phyloP scores from a whole-genome alignment of 768 basidiomycete species.

The Cyclocybe aegerita region DNA sequence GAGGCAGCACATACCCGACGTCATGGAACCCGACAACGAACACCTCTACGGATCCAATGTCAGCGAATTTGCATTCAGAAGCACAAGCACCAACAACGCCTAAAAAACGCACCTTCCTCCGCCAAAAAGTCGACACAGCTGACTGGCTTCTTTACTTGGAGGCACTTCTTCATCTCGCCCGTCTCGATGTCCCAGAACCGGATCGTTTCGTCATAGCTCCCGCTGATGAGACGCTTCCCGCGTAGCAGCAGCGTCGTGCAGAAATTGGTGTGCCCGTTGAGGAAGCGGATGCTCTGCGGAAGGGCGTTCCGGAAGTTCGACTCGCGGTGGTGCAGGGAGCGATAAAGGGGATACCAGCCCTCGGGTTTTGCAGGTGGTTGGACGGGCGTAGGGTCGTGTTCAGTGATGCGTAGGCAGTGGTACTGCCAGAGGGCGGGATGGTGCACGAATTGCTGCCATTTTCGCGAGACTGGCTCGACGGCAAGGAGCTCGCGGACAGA shows the following conservation, averaged over 20 bases:
- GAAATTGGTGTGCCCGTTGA: slow-evolving; percentile 84
- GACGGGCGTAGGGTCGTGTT: slow-evolving; percentile 67
- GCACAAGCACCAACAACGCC: not conserved
- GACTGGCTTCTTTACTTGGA: slow-evolving; percentile 86
- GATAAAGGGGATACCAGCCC: slow-evolving; percentile 80
- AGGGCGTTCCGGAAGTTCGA: slow-evolving; percentile 76
- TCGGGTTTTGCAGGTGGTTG: slow-evolving; percentile 60
- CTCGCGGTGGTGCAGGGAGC: slow-evolving; percentile 82
- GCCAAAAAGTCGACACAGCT: slow-evolving; percentile 86
- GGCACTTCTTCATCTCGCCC: slow-evolving; percentile 65
- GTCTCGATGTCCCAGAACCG: slow-evolving; percentile 85
- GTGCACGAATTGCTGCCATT: slow-evolving; percentile 46
- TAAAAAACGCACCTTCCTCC: slow-evolving; percentile 61
- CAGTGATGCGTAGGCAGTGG: slow-evolving; percentile 73
- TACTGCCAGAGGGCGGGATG: slow-evolving; percentile 76
- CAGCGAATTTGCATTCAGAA: not conserved
- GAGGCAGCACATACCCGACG: slow-evolving; percentile 61
- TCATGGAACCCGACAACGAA: slow-evolving; percentile 94
- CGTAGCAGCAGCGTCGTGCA: slow-evolving; percentile 69
- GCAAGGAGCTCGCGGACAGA: slow-evolving; percentile 61
- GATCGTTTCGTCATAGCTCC: slow-evolving; percentile 90
- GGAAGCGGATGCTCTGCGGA: slow-evolving; percentile 75
- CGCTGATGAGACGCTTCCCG: slow-evolving; percentile 83
- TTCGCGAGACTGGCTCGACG: slow-evolving; percentile 51
- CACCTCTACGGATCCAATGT: slow-evolving; percentile 51